Conservation (phyloP, 2,329 filamentous ascomycete genomes). For the Paramyrothecium sp. region DNA sequence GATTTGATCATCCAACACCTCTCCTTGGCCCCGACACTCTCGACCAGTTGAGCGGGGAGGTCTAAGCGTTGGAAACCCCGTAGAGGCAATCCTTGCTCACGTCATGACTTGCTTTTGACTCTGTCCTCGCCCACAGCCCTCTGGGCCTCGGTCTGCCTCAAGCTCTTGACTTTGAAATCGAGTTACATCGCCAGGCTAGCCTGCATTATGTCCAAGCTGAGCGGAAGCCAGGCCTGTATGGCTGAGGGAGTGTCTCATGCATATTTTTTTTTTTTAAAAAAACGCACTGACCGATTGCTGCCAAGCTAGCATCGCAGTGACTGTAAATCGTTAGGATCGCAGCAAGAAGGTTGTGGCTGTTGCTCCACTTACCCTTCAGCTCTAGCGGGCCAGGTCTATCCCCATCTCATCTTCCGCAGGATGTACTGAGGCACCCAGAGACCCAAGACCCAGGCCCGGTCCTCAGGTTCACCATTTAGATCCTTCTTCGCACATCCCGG, state of each 20-base stretch:
- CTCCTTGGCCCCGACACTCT: not conserved
- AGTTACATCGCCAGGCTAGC: too few species aligned
- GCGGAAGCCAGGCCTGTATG: too few species aligned
- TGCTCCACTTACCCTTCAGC: constrained; percentile 2
- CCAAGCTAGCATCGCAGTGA: not conserved
- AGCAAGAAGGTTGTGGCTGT: not conserved
- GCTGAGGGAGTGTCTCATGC: too few species aligned
- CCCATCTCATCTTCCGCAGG: not conserved
- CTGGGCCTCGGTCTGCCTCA: too few species aligned
- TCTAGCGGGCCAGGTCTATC: not conserved
- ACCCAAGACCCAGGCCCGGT: not conserved
- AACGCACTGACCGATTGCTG: not conserved
- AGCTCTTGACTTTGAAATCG: too few species aligned
- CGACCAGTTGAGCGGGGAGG: not conserved
- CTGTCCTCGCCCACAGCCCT: not conserved
- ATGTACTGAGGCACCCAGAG: not conserved
- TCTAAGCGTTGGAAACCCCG: not conserved
- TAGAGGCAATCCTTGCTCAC: not conserved
- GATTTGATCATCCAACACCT: not conserved
- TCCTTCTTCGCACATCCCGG: not conserved
- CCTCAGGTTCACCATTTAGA: not conserved
- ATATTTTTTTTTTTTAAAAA: not conserved
- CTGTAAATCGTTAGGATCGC: not conserved
- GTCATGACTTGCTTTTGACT: not conserved
- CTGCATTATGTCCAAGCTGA: too few species aligned